Evolutionary conservation across 129 eudicot species (phyloP).

Genomic region (Centella asiatica): DNA sequence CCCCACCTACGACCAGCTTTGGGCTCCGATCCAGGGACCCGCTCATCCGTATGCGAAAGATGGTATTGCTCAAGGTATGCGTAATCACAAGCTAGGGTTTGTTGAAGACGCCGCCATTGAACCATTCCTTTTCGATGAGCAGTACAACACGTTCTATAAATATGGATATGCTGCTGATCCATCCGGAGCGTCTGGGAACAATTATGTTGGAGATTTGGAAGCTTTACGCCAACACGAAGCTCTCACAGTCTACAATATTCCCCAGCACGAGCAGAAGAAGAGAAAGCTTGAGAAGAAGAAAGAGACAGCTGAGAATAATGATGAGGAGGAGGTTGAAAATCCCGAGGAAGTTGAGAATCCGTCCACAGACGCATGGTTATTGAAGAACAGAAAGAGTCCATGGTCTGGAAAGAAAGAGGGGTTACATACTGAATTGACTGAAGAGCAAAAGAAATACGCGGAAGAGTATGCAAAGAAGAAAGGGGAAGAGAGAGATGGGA

Average conservation of each 20-base stretch:
- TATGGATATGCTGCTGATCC: conserved; percentile 95
- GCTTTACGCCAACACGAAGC: conserved; percentile 34
- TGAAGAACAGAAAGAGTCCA: conserved; percentile 74
- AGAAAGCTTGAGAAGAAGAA: conserved; percentile 66
- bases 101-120: conserved; percentile 73
- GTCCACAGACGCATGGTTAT: conserved; percentile 60
- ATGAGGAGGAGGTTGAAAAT: conserved; percentile 25
- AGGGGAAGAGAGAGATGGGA: conserved; percentile 63
- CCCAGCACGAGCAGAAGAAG: conserved; percentile 68
- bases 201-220: conserved; percentile 76
- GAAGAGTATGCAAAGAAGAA: conserved; percentile 90
- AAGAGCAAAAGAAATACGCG: conserved; percentile 92
- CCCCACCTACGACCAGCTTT: conserved; percentile 90
- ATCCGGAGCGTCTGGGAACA: conserved; percentile 42
- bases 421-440: conserved; percentile 64
- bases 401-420: conserved; percentile 96
- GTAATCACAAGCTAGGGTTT: conserved; percentile 93
- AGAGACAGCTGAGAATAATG: conserved; percentile 35
- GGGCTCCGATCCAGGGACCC: conserved; percentile 93
- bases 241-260: conserved; percentile 62
- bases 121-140: conserved; percentile 77
- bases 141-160: conserved; percentile 72
- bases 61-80: conserved; percentile 88
- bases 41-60: conserved; percentile 97
- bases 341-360: conserved; percentile 54